Conservation (phyloP, 2,329 filamentous ascomycete genomes). For the Exophiala alcalophila region DNA sequence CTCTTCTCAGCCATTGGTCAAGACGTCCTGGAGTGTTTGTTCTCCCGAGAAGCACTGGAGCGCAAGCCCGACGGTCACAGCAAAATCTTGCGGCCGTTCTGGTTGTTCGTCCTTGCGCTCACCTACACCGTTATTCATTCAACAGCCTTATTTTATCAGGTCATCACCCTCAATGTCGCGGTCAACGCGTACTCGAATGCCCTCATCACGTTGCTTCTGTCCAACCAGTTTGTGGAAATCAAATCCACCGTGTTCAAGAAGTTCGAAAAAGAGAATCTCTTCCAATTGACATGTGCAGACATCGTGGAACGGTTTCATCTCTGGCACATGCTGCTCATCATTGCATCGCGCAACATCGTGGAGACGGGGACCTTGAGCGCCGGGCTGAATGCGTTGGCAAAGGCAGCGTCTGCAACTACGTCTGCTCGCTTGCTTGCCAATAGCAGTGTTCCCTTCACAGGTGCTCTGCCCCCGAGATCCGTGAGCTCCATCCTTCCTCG, state of each 20-base stretch:
- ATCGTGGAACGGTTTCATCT: constrained; percentile 95
- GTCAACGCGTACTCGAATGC: constrained; percentile 99
- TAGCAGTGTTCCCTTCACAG: constrained; percentile 53
- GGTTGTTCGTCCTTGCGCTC: constrained; percentile 84
- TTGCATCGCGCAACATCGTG: constrained; percentile 91
- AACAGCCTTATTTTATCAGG: constrained; percentile 89
- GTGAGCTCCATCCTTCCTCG: constrained; percentile 75
- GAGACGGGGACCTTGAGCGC: constrained; percentile 81
- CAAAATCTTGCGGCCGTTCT: constrained; percentile 82
- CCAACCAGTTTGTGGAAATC: constrained; percentile 98
- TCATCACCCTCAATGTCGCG: constrained; percentile 94
- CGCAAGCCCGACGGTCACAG: constrained; percentile 83
- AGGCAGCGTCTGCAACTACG: constrained; percentile 36
- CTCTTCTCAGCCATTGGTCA: constrained; percentile 88
- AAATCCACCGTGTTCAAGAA: constrained; percentile 98
- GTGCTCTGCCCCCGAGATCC: constrained; percentile 50
- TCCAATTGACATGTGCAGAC: constrained; percentile 93
- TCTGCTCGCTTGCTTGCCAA: constrained; percentile 45
- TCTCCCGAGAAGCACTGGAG: constrained; percentile 88
- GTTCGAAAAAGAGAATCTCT: constrained; percentile 95
- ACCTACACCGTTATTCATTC: constrained; percentile 86
- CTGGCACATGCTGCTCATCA: constrained; percentile 96
- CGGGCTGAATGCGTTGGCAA: constrained; percentile 38
- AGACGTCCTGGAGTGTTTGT: constrained; percentile 92
- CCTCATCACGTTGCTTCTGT: constrained; percentile 83